Evolutionary conservation across 2,329 filamentous ascomycete species (phyloP).

Genomic region (Xenosphaeropsis pyriputrescens): DNA sequence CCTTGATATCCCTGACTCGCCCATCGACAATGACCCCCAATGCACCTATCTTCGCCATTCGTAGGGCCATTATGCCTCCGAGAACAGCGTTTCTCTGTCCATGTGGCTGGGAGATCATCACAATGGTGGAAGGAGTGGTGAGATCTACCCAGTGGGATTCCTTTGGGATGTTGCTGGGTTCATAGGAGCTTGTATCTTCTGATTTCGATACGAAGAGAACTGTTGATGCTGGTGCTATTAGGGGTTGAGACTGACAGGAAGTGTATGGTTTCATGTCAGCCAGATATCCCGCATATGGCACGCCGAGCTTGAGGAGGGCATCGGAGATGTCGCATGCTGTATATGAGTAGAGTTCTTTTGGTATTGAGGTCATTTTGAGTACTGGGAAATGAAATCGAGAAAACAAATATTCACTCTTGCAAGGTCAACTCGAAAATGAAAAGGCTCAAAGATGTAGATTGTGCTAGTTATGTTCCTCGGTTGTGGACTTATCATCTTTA

Average conservation of each 20-base stretch:
- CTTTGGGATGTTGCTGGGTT: conserved; percentile 33
- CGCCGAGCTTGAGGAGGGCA: conserved; percentile 54
- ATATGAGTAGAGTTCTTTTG: conserved; percentile 18
- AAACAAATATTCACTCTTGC: too few relatives aligned
- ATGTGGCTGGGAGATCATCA: conserved; percentile 50
- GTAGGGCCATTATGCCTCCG: conserved; percentile 62
- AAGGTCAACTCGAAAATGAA: too few relatives aligned
- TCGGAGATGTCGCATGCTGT: conserved; percentile 51
- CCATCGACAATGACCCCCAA: conserved; percentile 53
- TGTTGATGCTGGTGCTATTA: conserved; percentile 35
- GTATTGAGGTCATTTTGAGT: conserved; percentile 2
- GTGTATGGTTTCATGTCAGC: conserved; percentile 32
- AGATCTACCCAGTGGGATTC: conserved; percentile 57
- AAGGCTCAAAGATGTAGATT: too few relatives aligned
- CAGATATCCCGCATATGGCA: conserved; percentile 51
- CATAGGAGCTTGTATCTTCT: conserved; percentile 19
- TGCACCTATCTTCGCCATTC: conserved; percentile 48
- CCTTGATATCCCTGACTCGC: conserved; percentile 48
- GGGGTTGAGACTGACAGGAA: conserved; percentile 6
- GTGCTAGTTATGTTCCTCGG: too few relatives aligned
- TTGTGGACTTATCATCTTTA: too few relatives aligned
- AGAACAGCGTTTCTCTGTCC: conserved; percentile 55
- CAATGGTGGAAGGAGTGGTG: conserved; percentile 41
- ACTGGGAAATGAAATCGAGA: too few relatives aligned
- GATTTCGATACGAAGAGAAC: conserved; percentile 46